These are phyloP conservation scores for Zygnema circumcarinatum DNA, from an alignment of 139 green algal genomes.

Conservation along the genomic window DNA sequence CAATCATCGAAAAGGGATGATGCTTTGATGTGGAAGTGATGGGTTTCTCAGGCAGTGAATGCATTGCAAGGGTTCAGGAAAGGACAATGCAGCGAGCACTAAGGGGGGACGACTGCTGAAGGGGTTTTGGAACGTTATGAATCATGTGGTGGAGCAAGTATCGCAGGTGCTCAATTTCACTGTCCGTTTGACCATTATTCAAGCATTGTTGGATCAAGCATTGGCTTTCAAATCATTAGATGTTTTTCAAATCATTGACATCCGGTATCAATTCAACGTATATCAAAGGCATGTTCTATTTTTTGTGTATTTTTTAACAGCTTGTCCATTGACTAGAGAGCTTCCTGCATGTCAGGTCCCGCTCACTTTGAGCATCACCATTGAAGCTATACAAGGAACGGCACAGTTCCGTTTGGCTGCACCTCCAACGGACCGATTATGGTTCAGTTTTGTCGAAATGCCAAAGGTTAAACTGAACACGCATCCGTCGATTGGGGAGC, in stretches of 20 bases:
- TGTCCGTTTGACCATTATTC: too few species aligned
- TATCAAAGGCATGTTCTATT: too few species aligned
- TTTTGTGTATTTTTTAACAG: too few species aligned
- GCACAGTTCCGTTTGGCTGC: conserved; percentile 20
- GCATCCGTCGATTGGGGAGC: conserved; percentile 45
- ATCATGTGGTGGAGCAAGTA: conserved; percentile 28
- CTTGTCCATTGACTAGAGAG: too few species aligned
- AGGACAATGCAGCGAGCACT: neutral
- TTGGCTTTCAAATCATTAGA: too few species aligned
- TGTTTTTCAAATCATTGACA: too few species aligned
- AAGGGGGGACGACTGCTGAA: neutral
- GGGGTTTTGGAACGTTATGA: neutral
- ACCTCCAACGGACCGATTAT: conserved; percentile 49
- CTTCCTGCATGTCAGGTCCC: too few species aligned
- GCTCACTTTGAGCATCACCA: conserved; percentile 28
- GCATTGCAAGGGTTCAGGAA: neutral
- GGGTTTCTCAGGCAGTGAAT: too few species aligned
- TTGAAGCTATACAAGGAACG: conserved; percentile 25
- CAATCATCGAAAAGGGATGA: too few species aligned
- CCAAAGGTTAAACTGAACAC: conserved; percentile 50
- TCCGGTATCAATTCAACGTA: too few species aligned
- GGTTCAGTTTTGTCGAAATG: conserved; percentile 51
- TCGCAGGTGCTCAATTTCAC: neutral
- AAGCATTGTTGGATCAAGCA: too few species aligned
- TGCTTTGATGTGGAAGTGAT: too few species aligned